A percentile compares a stretch with the other conserved stretches of the same genome.
These are phyloP conservation scores for Trypethelium eluteriae DNA, from an alignment of 495 filamentous ascomycete genomes.

Conservation along the genomic window DNA sequence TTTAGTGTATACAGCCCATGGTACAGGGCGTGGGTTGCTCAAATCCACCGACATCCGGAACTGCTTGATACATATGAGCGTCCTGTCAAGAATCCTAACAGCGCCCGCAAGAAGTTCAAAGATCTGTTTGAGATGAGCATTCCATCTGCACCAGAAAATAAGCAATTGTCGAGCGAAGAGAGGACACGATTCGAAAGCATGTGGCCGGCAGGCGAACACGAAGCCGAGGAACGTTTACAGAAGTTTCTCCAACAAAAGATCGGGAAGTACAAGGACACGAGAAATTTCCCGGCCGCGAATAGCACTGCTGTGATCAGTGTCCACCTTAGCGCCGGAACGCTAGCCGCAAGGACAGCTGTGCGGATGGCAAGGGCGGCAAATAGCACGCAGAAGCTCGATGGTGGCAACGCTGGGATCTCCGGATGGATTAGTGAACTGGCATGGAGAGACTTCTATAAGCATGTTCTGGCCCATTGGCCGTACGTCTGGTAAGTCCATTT, in stretches of 20 bases:
- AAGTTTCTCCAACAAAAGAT: slow-evolving; percentile 66
- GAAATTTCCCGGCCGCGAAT: slow-evolving; percentile 54
- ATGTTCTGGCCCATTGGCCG: slow-evolving; percentile 79
- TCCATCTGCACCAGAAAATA: slow-evolving; percentile 58
- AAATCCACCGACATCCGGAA: slow-evolving; percentile 60
- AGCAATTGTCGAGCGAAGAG: slow-evolving; percentile 53
- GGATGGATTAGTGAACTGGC: slow-evolving; percentile 83
- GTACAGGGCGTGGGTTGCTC: slow-evolving; percentile 66
- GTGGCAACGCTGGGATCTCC: slow-evolving; percentile 57
- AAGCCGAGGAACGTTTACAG: slow-evolving; percentile 56
- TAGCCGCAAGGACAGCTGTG: slow-evolving; percentile 72
- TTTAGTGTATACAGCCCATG: slow-evolving; percentile 82
- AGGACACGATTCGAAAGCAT: slow-evolving; percentile 47
- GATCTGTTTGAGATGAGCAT: slow-evolving; percentile 57
- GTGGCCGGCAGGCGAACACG: slow-evolving; percentile 78
- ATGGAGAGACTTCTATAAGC: slow-evolving; percentile 90
- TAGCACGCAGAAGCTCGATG: slow-evolving; percentile 58
- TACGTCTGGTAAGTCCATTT: slow-evolving; percentile 61
- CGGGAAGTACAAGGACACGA: slow-evolving; percentile 49
- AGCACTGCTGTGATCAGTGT: slow-evolving; percentile 69
- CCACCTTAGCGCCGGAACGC: slow-evolving; percentile 68
- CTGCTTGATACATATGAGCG: slow-evolving; percentile 52
- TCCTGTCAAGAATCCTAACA: slow-evolving; percentile 53
- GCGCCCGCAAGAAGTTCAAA: slow-evolving; percentile 45
- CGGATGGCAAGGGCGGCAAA: slow-evolving; percentile 59